Evolutionary conservation across 176 grass and related monocot genomes (phyloP).

Genomic region (Hyparrhenia diplandra): DNA sequence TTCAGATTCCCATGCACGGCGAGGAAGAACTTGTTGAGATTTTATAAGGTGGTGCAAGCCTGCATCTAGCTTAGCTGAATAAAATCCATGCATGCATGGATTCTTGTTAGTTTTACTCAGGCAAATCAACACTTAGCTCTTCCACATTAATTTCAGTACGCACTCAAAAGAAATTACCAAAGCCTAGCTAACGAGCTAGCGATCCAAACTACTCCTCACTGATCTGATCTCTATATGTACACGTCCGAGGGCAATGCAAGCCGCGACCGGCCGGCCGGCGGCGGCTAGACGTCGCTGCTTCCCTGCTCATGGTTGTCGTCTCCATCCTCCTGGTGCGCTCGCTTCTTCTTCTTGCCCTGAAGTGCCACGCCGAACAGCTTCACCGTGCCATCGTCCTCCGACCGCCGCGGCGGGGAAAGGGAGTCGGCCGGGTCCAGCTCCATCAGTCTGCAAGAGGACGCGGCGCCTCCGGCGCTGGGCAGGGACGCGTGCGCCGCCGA

Average conservation of each 20-base stretch:
- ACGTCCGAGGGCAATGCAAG: conserved; percentile 2
- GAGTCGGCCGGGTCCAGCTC: conserved; percentile 42
- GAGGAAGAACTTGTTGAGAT: not conserved
- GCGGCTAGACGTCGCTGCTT: conserved; percentile 32
- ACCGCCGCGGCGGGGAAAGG: not conserved
- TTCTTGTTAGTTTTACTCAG: not conserved
- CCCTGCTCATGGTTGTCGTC: conserved; percentile 30
- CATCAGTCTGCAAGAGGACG: conserved; percentile 39
- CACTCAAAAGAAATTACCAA: conserved; percentile 18
- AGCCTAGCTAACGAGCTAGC: conserved; percentile 14
- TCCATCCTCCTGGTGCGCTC: conserved; percentile 28
- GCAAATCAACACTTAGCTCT: conserved; percentile 12
- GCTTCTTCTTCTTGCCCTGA: conserved; percentile 60
- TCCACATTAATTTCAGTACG: conserved; percentile 3
- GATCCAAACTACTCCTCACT: conserved; percentile 24
- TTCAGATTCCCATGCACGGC: not conserved
- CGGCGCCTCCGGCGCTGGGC: not conserved
- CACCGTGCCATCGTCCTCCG: conserved; percentile 32
- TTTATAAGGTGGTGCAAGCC: conserved; percentile 13
- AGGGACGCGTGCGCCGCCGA: not conserved
- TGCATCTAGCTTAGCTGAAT: not conserved
- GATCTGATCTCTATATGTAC: conserved; percentile 38
- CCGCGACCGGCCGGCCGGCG: not conserved
- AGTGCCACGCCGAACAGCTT: conserved; percentile 93
- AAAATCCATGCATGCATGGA: not conserved